Evolutionary conservation across 768 basidiomycete genomes (phyloP), one percentile per base, ranked within the genome.

Genomic region (Calocybe cyanea): DNA sequence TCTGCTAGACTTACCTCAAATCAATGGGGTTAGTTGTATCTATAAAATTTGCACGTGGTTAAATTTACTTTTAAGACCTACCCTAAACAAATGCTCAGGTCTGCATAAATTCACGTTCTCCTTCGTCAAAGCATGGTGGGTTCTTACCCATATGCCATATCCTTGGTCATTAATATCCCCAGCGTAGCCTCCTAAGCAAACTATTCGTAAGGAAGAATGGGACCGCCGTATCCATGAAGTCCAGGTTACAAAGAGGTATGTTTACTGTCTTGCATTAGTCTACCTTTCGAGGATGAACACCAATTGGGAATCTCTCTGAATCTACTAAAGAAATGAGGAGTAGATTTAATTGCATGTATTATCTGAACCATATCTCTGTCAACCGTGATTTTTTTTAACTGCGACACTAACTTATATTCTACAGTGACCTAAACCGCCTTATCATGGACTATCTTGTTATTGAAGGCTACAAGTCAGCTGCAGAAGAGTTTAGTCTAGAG

Each of bases 221-320:
- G 85, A 91, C 51, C 75, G 76, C 21, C 82, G 86, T 17, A 72
- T 96, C 31, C 81, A 85, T 58, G 86, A 88, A 49, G 91, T 92
- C 7, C 78, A 80, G 48, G 81, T 94, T 34, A 77, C 87, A 23
- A 95, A 95, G 75, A 69, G 82, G 94, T 97, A 79, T 85, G 92
- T 85, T 11, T 38, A 40, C n/a, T n/a, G n/a, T n/a, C n/a, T 45
- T 38, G 46, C 52, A 56, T 48, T 45, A 42, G 54, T 48, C 50
- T 41, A 35, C 40, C 43, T 17, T 40, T 62, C 57, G 63, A 69
- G 63, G 85, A 87, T 87, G 85, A 87, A 63, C 71, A 68, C 77
- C 65, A 71, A 85, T 75, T 97, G 94, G 95, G 95, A 99, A 98
- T 98, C 95, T 98, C 95, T 93, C 95, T 85, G 92, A 76, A 91